Evolutionary conservation across 257 asterid genomes (phyloP), one percentile per base, ranked within the genome.

Genomic region (Cynanchum wilfordii): DNA sequence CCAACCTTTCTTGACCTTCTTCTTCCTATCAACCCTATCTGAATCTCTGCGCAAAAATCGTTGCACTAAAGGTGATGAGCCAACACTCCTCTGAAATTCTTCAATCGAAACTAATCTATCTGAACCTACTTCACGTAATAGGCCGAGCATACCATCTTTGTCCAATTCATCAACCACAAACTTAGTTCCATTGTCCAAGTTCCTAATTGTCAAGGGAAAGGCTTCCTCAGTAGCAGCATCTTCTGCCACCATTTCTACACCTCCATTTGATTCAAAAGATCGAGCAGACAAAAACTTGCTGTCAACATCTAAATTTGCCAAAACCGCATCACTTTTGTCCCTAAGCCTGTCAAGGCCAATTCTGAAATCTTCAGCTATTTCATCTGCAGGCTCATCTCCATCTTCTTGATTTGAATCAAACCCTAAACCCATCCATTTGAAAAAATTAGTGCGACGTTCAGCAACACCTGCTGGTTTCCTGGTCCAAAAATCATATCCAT

Each of bases 401-500:
- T 77, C 73, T 0, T 22, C 72, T 24, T 68, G 66, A 13, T 15
- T 70, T 78, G 84, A 74, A 78, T 82, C 84, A 13, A 85, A 79
- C 73, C 73, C 84, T 80, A 82, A 82, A 62, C 96, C 96, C 86
- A 87, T 86, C 96, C 88, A 81, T 30, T 82, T 86, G 69, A 87
- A 75, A 71, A 93, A 89, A 75, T 79, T 84, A 29, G 38, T 80
- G 1, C 98, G 95, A 40, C 98, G 88, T 62, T 83, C 95, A 45
- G 76, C 71, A 9, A 93, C 89, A 79, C 93, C 86, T 38, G 78
- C 86, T 0, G 89, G 92, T 24, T 80, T 79, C 77, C 80, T 83
- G 33, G 85, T 84, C 97, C 97, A 93, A 73, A 89, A 78, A 19
- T 89, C 95, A 75, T 91, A 93, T 42, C 82, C 89, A 47, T 85